Base-by-base conservation (phyloP, 768 basidiomycete genomes). In the Trametes cingulata region DNA sequence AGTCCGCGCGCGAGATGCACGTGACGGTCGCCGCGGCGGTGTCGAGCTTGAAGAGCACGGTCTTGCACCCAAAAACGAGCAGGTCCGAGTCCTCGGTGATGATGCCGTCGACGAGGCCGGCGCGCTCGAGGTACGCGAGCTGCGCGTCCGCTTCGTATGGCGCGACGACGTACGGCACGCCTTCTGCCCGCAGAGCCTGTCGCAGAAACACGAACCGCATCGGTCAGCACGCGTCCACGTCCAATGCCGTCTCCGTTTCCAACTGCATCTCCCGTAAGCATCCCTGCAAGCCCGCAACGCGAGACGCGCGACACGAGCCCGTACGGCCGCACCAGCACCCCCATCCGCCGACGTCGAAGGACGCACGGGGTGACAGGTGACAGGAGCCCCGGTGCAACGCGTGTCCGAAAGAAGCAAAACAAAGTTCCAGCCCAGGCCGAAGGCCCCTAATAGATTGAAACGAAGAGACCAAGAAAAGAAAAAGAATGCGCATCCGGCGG, bases 81-180 rank as follows among this genome's bases (percentile, higher is more conserved):
- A 99, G 80, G 73, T 99, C 97, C 0, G 95, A 98, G 75, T 98
- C 97, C 75, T 99, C 97, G 1, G 97, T 98, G 65, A 99, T 83
- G 72, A 99, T 88, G 2, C 87, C 97, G 71, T 95, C 89, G 40
- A 94, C 91, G 35, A 91, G 68, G 17, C 93, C 93, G 42, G 78
- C 72, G 49, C 84, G 84, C 70, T 98, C 97, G 43, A 99, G 83
- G 74, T 90, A 98, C 45, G 93, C 90, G 57, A 99, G 83, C 73
- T 99, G 97, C 1, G 97, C 94, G 69, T 99, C 97, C 0, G 97
- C 97, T 78, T 99, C 97, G 73, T 98, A 99, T 0, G 97, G 97
- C 4, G 97, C 96, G 17, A 98, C 97, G 39, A 98, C 78, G 70
- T 96, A 97, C 19, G 82, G 71, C 8, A 98, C 83, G 17, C 77